These are phyloP conservation scores for Xylaria sp. DNA, from an alignment of 2,329 filamentous ascomycete species.

Conservation along the genomic window DNA sequence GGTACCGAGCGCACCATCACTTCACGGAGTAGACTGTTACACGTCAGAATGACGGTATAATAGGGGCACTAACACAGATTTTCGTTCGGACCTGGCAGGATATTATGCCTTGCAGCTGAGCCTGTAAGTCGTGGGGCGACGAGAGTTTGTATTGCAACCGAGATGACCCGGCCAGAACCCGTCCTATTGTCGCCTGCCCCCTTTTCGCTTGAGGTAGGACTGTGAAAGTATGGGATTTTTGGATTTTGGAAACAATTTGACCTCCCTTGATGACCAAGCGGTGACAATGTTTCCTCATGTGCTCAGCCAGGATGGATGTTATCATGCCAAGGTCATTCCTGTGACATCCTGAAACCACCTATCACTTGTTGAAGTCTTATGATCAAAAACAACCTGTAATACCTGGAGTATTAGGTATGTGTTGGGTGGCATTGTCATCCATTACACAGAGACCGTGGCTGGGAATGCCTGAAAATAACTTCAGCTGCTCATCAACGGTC, in stretches of 20 bases:
- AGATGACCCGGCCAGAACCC: conserved; percentile 9
- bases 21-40: neutral
- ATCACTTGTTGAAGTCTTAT: conserved; percentile 17
- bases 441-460: conserved; percentile 7
- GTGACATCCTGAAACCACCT: neutral
- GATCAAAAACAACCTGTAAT: conserved; percentile 12
- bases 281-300: conserved; percentile 5
- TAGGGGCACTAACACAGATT: too few relatives aligned
- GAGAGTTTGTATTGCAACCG: conserved; percentile 2
- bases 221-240: neutral
- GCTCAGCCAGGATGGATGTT: neutral
- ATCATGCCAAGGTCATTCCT: neutral
- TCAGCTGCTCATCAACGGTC: conserved; percentile 19
- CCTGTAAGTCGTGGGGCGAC: neutral
- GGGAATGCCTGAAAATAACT: conserved; percentile 28
- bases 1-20: neutral
- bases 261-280: neutral
- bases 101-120: conserved; percentile 12
- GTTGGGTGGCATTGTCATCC: conserved; percentile 1
- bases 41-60: neutral
- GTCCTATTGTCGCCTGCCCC: neutral
- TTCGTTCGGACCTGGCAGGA: neutral
- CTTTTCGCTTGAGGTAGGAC: neutral
- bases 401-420: neutral
- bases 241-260: conserved; percentile 1